Evolutionary conservation across 305 asterid genomes (phyloP).

Genomic region (Fraxinus angustifolia): DNA sequence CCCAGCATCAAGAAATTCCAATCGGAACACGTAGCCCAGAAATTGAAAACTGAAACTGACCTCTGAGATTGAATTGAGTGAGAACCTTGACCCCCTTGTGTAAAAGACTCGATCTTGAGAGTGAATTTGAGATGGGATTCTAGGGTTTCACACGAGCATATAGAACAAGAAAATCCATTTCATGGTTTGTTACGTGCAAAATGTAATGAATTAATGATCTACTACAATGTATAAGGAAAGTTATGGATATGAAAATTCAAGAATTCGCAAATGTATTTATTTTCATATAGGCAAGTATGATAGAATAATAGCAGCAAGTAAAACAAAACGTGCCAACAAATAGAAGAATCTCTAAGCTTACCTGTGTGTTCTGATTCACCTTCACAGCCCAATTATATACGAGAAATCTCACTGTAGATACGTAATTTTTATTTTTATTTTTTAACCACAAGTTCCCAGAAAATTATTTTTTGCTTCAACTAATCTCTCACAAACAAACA

Average conservation of each 20-base stretch:
- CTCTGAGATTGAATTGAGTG: conserved; percentile 39
- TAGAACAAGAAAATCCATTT: conserved; percentile 11
- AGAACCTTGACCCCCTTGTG: conserved; percentile 22
- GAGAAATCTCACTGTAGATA: background rate
- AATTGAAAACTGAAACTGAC: conserved; percentile 37
- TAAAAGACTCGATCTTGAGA: conserved; percentile 25
- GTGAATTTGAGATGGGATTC: conserved; percentile 21
- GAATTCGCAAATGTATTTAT: conserved; percentile 17
- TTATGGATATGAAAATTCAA: conserved; percentile 47
- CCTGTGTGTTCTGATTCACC: background rate
- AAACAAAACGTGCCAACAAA: conserved; percentile 55
- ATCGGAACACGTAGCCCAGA: conserved; percentile 9
- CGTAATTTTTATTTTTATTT: background rate
- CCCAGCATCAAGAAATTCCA: conserved; percentile 24
- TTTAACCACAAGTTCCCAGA: background rate
- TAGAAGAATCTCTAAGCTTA: conserved; percentile 44
- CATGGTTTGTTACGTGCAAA: conserved; percentile 24
- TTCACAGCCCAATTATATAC: background rate
- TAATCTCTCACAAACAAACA: background rate
- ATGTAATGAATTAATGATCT: conserved; percentile 31
- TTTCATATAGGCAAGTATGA: conserved; percentile 17
- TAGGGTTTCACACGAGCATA: conserved; percentile 37
- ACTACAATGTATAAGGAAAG: conserved; percentile 28
- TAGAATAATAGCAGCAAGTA: conserved; percentile 16
- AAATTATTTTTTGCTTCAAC: background rate